Conservation (phyloP, 352 stramenopile species). For the Phytopythium kandeliae region DNA sequence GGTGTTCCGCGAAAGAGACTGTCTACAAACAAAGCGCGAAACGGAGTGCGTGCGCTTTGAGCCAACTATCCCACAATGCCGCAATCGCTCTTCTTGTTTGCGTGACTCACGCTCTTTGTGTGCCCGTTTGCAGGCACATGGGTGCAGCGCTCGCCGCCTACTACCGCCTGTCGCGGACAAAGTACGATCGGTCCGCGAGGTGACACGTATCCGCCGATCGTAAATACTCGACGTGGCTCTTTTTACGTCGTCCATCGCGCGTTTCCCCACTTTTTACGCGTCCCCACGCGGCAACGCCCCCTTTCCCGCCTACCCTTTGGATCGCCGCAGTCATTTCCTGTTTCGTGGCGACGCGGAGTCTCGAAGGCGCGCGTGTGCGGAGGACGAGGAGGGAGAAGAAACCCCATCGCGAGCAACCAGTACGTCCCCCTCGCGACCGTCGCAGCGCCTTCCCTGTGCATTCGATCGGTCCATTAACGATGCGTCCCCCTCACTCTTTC, state of each 20-base stretch:
- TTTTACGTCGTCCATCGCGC: conserved; percentile 7
- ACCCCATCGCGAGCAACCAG: conserved; percentile 11
- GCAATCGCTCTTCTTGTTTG: too few relatives aligned
- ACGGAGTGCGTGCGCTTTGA: too few relatives aligned
- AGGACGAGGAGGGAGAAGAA: conserved; percentile 9
- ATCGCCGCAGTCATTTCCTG: conserved; percentile 21
- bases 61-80: too few relatives aligned
- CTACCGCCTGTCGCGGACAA: too few relatives aligned
- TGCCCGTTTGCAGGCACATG: too few relatives aligned
- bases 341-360: conserved; percentile 19
- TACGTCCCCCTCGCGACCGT: conserved; percentile 3
- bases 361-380: conserved; percentile 2
- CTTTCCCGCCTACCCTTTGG: conserved; percentile 5
- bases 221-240: conserved; percentile 8
- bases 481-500: not conserved
- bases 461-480: not conserved
- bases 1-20: too few relatives aligned
- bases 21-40: too few relatives aligned
- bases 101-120: too few relatives aligned
- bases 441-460: not conserved
- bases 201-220: conserved; percentile 14
- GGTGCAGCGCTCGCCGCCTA: too few relatives aligned
- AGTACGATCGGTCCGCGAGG: too few relatives aligned
- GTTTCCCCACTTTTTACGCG: conserved; percentile 10
- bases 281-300: not conserved